phyloP scores from a whole-genome alignment of 805 yeast species.

The Wickerhamomyces bovis region DNA sequence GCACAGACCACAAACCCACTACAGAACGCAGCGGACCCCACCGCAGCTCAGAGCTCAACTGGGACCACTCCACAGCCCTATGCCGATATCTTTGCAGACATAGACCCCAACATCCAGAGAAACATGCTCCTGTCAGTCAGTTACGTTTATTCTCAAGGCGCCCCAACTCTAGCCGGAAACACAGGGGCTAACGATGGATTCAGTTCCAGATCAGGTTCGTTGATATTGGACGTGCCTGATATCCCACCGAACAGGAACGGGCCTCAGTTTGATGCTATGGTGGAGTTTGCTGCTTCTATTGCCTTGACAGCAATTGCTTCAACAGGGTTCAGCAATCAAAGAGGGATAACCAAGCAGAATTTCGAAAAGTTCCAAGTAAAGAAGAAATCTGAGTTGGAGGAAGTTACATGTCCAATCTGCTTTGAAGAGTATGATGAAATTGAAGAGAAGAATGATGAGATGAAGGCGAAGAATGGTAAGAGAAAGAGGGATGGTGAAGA shows the following conservation, averaged over 20 bases:
- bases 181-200: not conserved
- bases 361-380: conserved; percentile 46
- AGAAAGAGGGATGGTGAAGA: conserved; percentile 17
- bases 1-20: not conserved
- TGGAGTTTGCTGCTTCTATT: conserved; percentile 62
- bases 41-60: not conserved
- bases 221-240: conserved; percentile 63
- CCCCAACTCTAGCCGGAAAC: not conserved
- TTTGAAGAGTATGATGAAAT: conserved; percentile 41
- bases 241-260: conserved; percentile 55
- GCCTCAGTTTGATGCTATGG: conserved; percentile 47
- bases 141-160: conserved; percentile 25
- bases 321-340: conserved; percentile 36
- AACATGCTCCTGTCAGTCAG: conserved; percentile 37
- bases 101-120: conserved; percentile 13
- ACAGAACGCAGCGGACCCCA: not conserved
- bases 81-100: not conserved
- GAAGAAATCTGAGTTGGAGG: conserved; percentile 26
- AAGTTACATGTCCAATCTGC: conserved; percentile 54
- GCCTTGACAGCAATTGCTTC: conserved; percentile 59
- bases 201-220: conserved; percentile 42
- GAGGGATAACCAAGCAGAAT: conserved; percentile 47
- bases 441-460: conserved; percentile 20
- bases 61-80: not conserved
- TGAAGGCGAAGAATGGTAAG: conserved; percentile 16